A percentile compares a stretch with the other conserved stretches of the same genome.
phyloP scores from a whole-genome alignment of 169 alveolate genomes.

The Plasmodium gonderi region DNA sequence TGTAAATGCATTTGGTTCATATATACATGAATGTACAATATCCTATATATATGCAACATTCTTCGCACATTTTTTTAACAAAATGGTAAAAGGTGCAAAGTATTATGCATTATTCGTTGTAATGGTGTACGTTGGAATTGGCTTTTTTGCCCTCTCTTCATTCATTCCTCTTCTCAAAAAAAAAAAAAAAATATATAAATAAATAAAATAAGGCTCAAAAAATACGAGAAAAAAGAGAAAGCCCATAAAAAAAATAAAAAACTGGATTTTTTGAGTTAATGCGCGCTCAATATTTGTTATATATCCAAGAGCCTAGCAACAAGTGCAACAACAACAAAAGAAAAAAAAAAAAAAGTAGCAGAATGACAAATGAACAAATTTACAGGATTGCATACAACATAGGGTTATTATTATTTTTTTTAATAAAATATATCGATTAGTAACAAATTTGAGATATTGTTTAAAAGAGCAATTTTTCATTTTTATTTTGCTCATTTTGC shows the following conservation, averaged over 20 bases:
- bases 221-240: constrained; percentile 2
- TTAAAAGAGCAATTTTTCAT: not conserved
- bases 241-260: not conserved
- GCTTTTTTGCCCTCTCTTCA: constrained; percentile 19
- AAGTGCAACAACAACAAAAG: not conserved
- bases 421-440: not conserved
- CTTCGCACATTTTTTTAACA: not conserved
- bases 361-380: not conserved
- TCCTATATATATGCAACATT: constrained; percentile 1
- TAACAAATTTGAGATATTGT: not conserved
- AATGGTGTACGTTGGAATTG: not conserved
- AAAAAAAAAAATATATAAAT: constrained; percentile 13
- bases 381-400: not conserved
- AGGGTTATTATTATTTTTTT: not conserved
- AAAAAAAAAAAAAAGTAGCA: not conserved
- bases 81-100: not conserved
- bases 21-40: not conserved
- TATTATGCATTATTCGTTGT: not conserved
- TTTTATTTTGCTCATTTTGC: not conserved
- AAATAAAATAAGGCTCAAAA: constrained; percentile 34
- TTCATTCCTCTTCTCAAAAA: too few relatives aligned
- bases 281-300: not conserved
- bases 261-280: not conserved
- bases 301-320: too few relatives aligned
- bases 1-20: not conserved